phyloP scores from a whole-genome alignment of 1,284 basidiomycete species.

The Fomitopsis schrenkii region DNA sequence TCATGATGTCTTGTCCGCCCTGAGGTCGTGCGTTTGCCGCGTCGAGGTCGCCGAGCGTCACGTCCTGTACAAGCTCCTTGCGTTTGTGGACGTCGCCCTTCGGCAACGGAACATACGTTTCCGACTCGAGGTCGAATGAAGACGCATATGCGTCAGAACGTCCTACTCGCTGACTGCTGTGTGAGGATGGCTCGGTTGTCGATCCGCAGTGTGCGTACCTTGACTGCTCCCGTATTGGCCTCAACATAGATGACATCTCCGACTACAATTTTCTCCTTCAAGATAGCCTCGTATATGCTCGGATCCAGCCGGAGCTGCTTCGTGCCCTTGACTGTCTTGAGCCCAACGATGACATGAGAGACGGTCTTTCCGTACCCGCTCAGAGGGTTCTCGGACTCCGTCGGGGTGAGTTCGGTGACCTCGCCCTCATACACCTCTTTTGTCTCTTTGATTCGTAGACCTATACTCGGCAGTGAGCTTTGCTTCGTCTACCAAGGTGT shows the following conservation, averaged over 20 bases:
- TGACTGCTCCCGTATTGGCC: slow-evolving; percentile 92
- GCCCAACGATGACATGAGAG: slow-evolving; percentile 92
- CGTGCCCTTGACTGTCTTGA: slow-evolving; percentile 98
- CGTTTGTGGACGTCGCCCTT: slow-evolving; percentile 98
- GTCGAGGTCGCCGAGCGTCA: slow-evolving; percentile 95
- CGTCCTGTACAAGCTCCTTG: slow-evolving; percentile 97
- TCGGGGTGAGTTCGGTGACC: slow-evolving; percentile 94
- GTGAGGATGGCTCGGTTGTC: neutral
- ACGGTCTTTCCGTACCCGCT: slow-evolving; percentile 99
- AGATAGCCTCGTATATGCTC: slow-evolving; percentile 93
- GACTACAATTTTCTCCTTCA: slow-evolving; percentile 96
- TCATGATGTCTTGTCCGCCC: slow-evolving; percentile 98
- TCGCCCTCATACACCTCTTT: slow-evolving; percentile 99
- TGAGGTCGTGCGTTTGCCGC: slow-evolving; percentile 96
- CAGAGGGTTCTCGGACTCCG: slow-evolving; percentile 92
- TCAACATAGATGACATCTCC: slow-evolving; percentile 99
- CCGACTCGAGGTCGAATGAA: slow-evolving; percentile 97
- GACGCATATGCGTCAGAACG: slow-evolving; percentile 97
- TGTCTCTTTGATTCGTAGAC: slow-evolving; percentile 95
- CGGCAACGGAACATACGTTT: slow-evolving; percentile 96
- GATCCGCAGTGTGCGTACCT: slow-evolving; percentile 46
- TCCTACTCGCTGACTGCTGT: slow-evolving; percentile 72
- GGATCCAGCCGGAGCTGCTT: slow-evolving; percentile 96
- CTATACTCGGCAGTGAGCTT: slow-evolving; percentile 35
- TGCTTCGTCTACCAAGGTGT: neutral